Evolutionary conservation across 345 rosid species (phyloP).

Genomic region (Boechera divaricarpa): DNA sequence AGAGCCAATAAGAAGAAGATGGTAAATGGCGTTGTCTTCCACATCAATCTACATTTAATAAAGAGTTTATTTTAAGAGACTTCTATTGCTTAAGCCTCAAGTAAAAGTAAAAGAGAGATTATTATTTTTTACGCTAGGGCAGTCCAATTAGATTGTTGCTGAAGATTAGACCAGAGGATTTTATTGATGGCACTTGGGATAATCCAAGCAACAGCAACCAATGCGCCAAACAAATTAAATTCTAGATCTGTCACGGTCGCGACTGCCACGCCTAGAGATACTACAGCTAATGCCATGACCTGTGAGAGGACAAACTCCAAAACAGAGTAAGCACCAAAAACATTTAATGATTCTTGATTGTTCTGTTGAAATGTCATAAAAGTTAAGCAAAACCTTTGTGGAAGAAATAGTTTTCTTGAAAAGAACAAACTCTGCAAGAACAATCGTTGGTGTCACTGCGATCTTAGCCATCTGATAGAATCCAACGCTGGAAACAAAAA

Average conservation of each 20-base stretch:
- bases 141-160: slow-evolving; percentile 91
- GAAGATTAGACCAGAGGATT: slow-evolving; percentile 92
- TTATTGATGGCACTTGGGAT: slow-evolving; percentile 90
- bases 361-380: neutral
- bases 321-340: slow-evolving; percentile 37
- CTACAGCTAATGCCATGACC: slow-evolving; percentile 73
- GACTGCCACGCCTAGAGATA: slow-evolving; percentile 85
- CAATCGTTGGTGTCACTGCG: slow-evolving; percentile 95
- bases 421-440: slow-evolving; percentile 77
- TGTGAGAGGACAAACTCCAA: slow-evolving; percentile 42
- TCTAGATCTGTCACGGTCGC: slow-evolving; percentile 91
- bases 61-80: slow-evolving; percentile 1
- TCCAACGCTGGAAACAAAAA: slow-evolving; percentile 69
- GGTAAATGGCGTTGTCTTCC: slow-evolving; percentile 95
- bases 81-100: slow-evolving; percentile 24
- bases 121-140: slow-evolving; percentile 87
- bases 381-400: slow-evolving; percentile 54
- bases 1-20: slow-evolving; percentile 77
- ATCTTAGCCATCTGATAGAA: slow-evolving; percentile 98
- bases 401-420: slow-evolving; percentile 68
- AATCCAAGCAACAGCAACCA: slow-evolving; percentile 83
- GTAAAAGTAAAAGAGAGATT: neutral
- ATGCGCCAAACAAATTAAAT: slow-evolving; percentile 82
- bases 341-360: neutral
- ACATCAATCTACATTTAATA: slow-evolving; percentile 72